Evolutionary conservation across 129 eudicot species (phyloP).

Genomic region (Rutidosis leptorrhynchoides): DNA sequence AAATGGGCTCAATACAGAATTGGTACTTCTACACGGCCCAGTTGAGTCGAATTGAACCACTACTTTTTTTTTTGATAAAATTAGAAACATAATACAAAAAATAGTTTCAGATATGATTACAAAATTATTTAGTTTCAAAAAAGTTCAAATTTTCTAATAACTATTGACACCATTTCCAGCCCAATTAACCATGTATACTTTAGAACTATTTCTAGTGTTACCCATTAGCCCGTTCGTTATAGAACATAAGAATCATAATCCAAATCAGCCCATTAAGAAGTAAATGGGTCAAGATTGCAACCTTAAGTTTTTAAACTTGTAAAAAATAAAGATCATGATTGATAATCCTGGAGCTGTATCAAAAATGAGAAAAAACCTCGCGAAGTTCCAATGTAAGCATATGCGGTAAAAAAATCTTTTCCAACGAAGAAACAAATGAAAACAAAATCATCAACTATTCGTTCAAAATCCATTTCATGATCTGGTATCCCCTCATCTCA

Average conservation of each 20-base stretch:
- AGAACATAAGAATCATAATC: background rate
- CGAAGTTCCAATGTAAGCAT: conserved; percentile 98
- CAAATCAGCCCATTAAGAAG: background rate
- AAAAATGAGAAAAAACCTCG: conserved; percentile 61
- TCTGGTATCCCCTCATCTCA: conserved; percentile 76
- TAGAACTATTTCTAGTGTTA: too few relatives aligned
- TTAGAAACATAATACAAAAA: too few relatives aligned
- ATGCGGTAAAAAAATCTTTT: conserved; percentile 90
- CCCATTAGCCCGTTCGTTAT: background rate
- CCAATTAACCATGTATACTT: too few relatives aligned
- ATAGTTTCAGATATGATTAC: too few relatives aligned
- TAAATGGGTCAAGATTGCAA: background rate
- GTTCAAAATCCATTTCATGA: conserved; percentile 67
- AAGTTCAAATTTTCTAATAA: too few relatives aligned
- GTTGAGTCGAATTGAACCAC: too few relatives aligned
- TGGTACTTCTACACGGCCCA: too few relatives aligned
- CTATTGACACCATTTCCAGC: too few relatives aligned
- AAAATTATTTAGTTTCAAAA: too few relatives aligned
- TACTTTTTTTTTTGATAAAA: too few relatives aligned
- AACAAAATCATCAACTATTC: conserved; percentile 86
- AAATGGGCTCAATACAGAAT: too few relatives aligned
- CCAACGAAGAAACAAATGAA: conserved; percentile 97
- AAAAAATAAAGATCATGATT: background rate
- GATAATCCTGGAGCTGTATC: background rate
- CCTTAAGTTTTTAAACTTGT: background rate